Evolutionary conservation across 1,284 basidiomycete genomes (phyloP).

Genomic region (Dichomitus squalens): DNA sequence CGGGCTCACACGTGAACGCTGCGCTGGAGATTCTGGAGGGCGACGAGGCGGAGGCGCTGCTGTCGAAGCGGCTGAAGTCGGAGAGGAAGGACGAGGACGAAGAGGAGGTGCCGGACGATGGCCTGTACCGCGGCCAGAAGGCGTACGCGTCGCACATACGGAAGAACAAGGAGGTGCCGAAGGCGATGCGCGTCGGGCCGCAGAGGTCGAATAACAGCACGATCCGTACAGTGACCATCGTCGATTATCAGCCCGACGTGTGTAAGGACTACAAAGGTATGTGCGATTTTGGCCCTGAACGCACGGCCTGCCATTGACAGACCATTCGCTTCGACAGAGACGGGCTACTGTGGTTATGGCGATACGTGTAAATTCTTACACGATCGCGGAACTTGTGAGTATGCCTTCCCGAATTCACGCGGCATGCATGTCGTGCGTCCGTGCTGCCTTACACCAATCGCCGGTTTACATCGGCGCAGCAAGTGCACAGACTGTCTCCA

Average conservation of each 20-base stretch:
- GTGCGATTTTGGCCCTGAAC: constrained; percentile 31
- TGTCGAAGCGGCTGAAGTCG: constrained; percentile 58
- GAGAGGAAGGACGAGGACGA: constrained; percentile 47
- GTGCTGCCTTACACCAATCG: not conserved
- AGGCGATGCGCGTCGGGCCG: constrained; percentile 89
- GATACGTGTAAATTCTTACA: constrained; percentile 98
- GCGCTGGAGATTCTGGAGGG: constrained; percentile 76
- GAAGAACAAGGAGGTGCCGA: constrained; percentile 81
- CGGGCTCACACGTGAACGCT: constrained; percentile 67
- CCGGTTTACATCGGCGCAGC: not conserved
- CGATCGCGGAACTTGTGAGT: constrained; percentile 84
- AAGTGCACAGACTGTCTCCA: not conserved
- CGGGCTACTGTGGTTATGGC: constrained; percentile 98
- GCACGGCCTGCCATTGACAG: not conserved
- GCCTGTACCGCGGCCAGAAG: constrained; percentile 85
- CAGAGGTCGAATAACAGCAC: constrained; percentile 79
- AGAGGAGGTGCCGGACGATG: constrained; percentile 76
- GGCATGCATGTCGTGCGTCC: not conserved
- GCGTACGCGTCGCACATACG: constrained; percentile 85
- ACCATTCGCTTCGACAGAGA: constrained; percentile 58
- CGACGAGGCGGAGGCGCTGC: constrained; percentile 76
- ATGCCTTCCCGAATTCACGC: too few relatives aligned
- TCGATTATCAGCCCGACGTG: constrained; percentile 98
- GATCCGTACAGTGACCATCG: constrained; percentile 92
- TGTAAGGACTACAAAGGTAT: constrained; percentile 99